Evolutionary conservation across 148 eudicot genomes (phyloP).

Genomic region (Amaranthus hypochondriacus): DNA sequence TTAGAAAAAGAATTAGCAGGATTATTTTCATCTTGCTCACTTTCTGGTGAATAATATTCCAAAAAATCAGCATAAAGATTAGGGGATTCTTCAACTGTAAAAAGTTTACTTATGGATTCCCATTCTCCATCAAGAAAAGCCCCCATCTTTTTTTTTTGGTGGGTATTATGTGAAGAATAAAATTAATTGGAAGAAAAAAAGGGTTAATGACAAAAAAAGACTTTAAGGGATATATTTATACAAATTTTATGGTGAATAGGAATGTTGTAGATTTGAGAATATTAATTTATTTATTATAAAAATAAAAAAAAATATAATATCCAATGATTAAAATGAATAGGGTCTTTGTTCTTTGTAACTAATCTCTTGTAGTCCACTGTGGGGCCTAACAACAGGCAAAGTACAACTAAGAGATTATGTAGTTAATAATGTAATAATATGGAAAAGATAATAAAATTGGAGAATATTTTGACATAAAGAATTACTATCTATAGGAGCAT

Average conservation of each 20-base stretch:
- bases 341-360: slow-evolving; percentile 30
- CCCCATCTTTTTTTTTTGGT: slow-evolving; percentile 26
- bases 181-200: neutral
- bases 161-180: no score
- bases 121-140: slow-evolving; percentile 44
- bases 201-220: slow-evolving; percentile 11
- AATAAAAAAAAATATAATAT: neutral
- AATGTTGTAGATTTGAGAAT: slow-evolving; percentile 29
- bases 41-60: slow-evolving; percentile 18
- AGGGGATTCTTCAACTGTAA: slow-evolving; percentile 32
- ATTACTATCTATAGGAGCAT: no score
- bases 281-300: slow-evolving; percentile 17
- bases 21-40: slow-evolving; percentile 5
- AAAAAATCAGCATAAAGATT: slow-evolving; percentile 26
- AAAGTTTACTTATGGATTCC: slow-evolving; percentile 46
- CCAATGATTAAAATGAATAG: slow-evolving; percentile 2
- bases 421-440: no score
- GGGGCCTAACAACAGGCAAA: slow-evolving; percentile 37
- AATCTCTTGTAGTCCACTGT: slow-evolving; percentile 42
- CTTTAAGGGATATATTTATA: slow-evolving; percentile 33
- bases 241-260: slow-evolving; percentile 2
- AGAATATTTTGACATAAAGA: no score
- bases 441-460: no score
- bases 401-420: slow-evolving; percentile 42
- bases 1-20: neutral